Percentiles rank a stretch among this genome's conserved stretches.
These are phyloP conservation scores for Oryza glaberrima DNA, from an alignment of 176 grass and related monocot species.

Conservation along the genomic window DNA sequence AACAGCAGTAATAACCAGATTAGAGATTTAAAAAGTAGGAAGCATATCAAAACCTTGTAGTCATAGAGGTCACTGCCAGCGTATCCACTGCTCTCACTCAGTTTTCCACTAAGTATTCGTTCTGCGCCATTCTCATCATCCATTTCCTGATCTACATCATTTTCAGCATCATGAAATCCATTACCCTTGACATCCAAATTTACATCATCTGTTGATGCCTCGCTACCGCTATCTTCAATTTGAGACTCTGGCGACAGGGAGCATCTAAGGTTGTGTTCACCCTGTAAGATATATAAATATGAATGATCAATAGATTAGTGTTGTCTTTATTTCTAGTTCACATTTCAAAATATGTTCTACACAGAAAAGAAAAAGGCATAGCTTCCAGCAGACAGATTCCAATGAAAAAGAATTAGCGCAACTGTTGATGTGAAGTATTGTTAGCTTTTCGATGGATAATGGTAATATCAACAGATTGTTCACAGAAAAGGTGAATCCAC, in stretches of 20 bases:
- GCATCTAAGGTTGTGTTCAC: conserved; percentile 70
- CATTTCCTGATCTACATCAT: conserved; percentile 87
- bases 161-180: conserved; percentile 93
- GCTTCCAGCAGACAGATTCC: not conserved
- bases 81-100: conserved; percentile 97
- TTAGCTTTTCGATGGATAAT: not conserved
- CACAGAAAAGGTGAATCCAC: conserved; percentile 2
- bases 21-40: conserved; percentile 27
- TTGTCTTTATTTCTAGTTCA: conserved; percentile 11
- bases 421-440: not conserved
- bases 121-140: conserved; percentile 74
- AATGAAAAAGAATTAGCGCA: not conserved
- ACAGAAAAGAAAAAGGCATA: not conserved
- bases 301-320: conserved; percentile 6
- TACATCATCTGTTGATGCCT: conserved; percentile 80
- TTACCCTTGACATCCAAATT: conserved; percentile 73
- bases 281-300: conserved; percentile 58
- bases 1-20: conserved; percentile 8
- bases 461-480: conserved; percentile 11
- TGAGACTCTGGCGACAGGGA: conserved; percentile 80
- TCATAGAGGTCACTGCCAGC: conserved; percentile 95
- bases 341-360: not conserved
- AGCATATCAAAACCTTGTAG: conserved; percentile 71
- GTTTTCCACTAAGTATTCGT: conserved; percentile 88
- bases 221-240: conserved; percentile 86